These are phyloP conservation scores for Hsuehochloa calcarea DNA, from an alignment of 176 grass and related monocot species.

Conservation along the genomic window DNA sequence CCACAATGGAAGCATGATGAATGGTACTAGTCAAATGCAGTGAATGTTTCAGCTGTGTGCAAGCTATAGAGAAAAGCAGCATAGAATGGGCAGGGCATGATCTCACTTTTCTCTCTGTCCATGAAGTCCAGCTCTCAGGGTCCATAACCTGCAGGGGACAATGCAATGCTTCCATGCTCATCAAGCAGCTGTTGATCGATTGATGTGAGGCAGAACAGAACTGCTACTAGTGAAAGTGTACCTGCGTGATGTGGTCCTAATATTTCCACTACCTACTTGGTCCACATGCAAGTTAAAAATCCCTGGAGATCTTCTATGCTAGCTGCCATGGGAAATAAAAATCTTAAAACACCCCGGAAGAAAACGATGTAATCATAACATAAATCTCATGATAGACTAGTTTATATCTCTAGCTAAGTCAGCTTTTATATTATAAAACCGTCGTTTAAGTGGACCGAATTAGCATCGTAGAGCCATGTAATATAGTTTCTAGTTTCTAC, in stretches of 20 bases:
- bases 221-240: slow-evolving; percentile 44
- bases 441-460: neutral
- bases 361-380: neutral
- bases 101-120: neutral
- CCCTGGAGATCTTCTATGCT: slow-evolving; percentile 18
- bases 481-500: neutral
- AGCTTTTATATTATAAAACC: neutral
- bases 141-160: slow-evolving; percentile 29
- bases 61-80: neutral
- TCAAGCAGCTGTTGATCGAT: slow-evolving; percentile 9
- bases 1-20: neutral
- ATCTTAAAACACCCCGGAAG: neutral
- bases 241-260: slow-evolving; percentile 33
- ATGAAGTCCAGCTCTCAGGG: neutral
- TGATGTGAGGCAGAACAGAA: slow-evolving; percentile 45
- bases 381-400: neutral
- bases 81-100: slow-evolving; percentile 7
- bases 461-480: too few species aligned
- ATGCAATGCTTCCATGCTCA: slow-evolving; percentile 2
- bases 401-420: neutral
- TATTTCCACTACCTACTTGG: slow-evolving; percentile 32
- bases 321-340: neutral
- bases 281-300: neutral
- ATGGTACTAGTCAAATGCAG: neutral
- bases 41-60: neutral